phyloP scores from a whole-genome alignment of 2,329 filamentous ascomycete species.

The Cytospora schulzeri region DNA sequence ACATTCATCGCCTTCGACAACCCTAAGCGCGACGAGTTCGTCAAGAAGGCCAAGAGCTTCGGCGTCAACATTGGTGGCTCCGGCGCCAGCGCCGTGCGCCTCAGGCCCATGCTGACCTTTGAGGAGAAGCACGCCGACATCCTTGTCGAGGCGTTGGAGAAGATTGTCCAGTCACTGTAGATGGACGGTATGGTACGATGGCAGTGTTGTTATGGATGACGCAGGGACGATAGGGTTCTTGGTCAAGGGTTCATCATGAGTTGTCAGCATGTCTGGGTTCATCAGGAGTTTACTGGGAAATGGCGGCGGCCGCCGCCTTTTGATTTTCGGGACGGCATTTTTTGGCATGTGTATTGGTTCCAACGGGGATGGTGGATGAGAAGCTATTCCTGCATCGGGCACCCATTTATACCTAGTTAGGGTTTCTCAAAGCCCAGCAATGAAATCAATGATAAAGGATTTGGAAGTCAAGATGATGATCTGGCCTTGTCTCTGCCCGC shows the following conservation, averaged over 20 bases:
- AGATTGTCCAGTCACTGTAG: slow-evolving; percentile 57
- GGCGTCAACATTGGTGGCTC: slow-evolving; percentile 88
- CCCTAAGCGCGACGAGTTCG: slow-evolving; percentile 76
- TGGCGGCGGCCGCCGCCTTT: not conserved
- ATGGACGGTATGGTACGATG: not conserved
- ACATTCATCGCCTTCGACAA: slow-evolving; percentile 94
- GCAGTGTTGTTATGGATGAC: not conserved
- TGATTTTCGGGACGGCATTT: slow-evolving; percentile 3
- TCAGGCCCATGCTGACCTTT: slow-evolving; percentile 91
- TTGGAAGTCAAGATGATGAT: not conserved
- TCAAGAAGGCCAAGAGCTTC: slow-evolving; percentile 74
- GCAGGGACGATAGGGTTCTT: not conserved
- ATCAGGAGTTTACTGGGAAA: slow-evolving; percentile 17
- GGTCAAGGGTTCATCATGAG: slow-evolving; percentile 4
- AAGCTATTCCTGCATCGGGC: not conserved
- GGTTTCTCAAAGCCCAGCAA: not conserved
- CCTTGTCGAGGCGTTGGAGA: slow-evolving; percentile 76
- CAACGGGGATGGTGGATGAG: not conserved
- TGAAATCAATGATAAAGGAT: not conserved
- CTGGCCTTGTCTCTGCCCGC: not conserved
- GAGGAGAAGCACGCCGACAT: slow-evolving; percentile 90
- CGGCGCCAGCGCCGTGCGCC: slow-evolving; percentile 72
- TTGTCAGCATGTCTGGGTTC: slow-evolving; percentile 20
- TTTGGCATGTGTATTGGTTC: not conserved
- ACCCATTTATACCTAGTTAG: not conserved